Conservation (phyloP, 768 basidiomycete genomes). For the Gelatoporia subvermispora region DNA sequence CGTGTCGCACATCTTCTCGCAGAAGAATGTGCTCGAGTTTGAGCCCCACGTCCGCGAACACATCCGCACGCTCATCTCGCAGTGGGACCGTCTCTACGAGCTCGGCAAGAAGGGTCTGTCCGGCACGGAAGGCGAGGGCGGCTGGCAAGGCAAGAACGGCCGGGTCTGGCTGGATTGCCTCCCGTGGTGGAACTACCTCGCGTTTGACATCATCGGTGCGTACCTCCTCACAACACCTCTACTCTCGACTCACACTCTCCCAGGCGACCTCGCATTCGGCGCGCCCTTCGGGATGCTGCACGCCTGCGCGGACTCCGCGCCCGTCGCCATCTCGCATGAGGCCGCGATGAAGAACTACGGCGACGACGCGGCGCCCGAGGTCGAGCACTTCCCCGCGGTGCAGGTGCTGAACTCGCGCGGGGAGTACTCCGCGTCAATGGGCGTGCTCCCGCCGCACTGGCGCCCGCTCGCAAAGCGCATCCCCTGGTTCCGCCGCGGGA, state of each 20-base stretch:
- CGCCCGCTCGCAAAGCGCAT: conserved; percentile 50
- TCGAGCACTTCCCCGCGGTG: conserved; percentile 67
- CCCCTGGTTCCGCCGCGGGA: conserved; percentile 75
- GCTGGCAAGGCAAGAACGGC: conserved; percentile 57
- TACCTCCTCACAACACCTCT: conserved; percentile 35
- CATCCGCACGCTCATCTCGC: conserved; percentile 51
- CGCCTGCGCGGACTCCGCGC: conserved; percentile 66
- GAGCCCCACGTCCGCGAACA: conserved; percentile 78
- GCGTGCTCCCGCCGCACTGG: conserved; percentile 68
- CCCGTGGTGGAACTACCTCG: conserved; percentile 66
- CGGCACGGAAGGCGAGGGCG: conserved; percentile 54
- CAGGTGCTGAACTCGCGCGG: conserved; percentile 85
- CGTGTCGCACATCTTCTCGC: conserved; percentile 78
- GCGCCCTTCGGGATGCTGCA: conserved; percentile 86
- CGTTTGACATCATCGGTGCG: conserved; percentile 71
- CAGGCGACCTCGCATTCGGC: conserved; percentile 80
- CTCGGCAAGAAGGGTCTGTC: conserved; percentile 48
- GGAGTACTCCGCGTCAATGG: conserved; percentile 82
- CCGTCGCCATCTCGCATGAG: conserved; percentile 55
- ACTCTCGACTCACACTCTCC: conserved; percentile 22
- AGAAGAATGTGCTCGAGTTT: conserved; percentile 82
- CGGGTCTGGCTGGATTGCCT: conserved; percentile 71
- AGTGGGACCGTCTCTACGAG: conserved; percentile 72
- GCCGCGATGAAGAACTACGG: conserved; percentile 58
- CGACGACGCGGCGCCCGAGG: conserved; percentile 31